These are phyloP conservation scores for Colletotrichum lini DNA, from an alignment of 2,329 filamentous ascomycete genomes.

Conservation along the genomic window DNA sequence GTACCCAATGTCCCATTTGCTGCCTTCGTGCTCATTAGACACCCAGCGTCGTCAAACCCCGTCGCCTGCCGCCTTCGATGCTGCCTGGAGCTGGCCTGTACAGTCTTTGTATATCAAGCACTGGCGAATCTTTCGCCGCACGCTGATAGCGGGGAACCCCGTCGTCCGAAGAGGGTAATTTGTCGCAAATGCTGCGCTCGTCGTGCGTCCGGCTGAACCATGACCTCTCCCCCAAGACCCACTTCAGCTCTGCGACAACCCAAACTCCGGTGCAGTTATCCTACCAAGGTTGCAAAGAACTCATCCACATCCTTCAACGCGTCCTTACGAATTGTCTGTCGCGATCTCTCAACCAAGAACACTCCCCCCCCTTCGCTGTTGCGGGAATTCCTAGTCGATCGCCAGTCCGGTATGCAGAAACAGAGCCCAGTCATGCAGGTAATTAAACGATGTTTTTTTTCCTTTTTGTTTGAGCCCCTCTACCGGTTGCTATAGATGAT, in stretches of 20 bases:
- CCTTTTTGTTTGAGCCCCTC: slow-evolving; percentile 30
- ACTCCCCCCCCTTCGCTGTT: background rate
- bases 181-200: slow-evolving; percentile 20
- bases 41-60: slow-evolving; percentile 25
- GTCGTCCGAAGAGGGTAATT: slow-evolving; percentile 10
- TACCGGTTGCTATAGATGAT: slow-evolving; percentile 53
- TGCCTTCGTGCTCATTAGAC: slow-evolving; percentile 23
- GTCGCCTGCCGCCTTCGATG: slow-evolving; percentile 18
- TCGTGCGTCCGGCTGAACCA: slow-evolving; percentile 7
- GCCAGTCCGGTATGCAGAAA: slow-evolving; percentile 36
- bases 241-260: slow-evolving; percentile 18
- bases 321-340: slow-evolving; percentile 31
- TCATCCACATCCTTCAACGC: slow-evolving; percentile 37
- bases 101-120: slow-evolving; percentile 28
- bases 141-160: slow-evolving; percentile 22
- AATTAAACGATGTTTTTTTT: slow-evolving; percentile 34
- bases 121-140: slow-evolving; percentile 19
- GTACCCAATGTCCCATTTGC: background rate
- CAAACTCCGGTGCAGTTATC: slow-evolving; percentile 2
- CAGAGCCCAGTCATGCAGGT: slow-evolving; percentile 37
- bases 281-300: slow-evolving; percentile 25
- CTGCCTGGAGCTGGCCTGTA: slow-evolving; percentile 34
- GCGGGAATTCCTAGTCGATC: slow-evolving; percentile 18
- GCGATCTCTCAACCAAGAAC: slow-evolving; percentile 9
- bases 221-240: slow-evolving; percentile 30